Conservation (phyloP, 768 basidiomycete species). For the Boletus vermiculosoides region DNA sequence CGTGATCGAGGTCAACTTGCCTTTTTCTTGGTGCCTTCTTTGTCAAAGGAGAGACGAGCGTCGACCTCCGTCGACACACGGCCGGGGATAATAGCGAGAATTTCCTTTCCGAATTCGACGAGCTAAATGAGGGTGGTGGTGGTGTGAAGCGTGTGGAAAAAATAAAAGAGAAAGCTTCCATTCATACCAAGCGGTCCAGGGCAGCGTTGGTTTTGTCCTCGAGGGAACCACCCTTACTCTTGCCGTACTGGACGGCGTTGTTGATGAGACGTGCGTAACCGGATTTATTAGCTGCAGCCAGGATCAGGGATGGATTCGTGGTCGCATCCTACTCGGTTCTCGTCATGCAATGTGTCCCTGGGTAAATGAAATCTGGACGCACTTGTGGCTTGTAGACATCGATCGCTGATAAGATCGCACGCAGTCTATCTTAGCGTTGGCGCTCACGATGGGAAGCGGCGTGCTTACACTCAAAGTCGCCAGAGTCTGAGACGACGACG, state of each 20-base stretch:
- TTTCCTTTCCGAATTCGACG: constrained; percentile 96
- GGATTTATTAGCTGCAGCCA: constrained; percentile 89
- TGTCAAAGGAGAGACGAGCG: constrained; percentile 96
- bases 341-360: constrained; percentile 6
- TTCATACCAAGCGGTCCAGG: constrained; percentile 81
- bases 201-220: constrained; percentile 78
- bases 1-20: constrained; percentile 34
- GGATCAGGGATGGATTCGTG: constrained; percentile 94
- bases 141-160: constrained; percentile 10
- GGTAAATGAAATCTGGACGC: constrained; percentile 22
- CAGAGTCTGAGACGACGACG: constrained; percentile 95
- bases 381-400: constrained; percentile 95
- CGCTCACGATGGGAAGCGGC: constrained; percentile 8
- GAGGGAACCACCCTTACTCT: constrained; percentile 74
- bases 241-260: constrained; percentile 68
- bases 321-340: constrained; percentile 76
- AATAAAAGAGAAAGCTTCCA: constrained; percentile 11
- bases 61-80: constrained; percentile 99
- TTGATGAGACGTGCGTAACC: constrained; percentile 83
- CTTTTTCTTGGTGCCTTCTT: constrained; percentile 88
- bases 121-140: constrained; percentile 51
- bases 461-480: constrained; percentile 80
- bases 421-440: constrained; percentile 22
- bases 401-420: constrained; percentile 60
- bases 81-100: constrained; percentile 92